Base-by-base conservation (phyloP, 208 protist genomes). In the Trypanosoma lewisi region DNA sequence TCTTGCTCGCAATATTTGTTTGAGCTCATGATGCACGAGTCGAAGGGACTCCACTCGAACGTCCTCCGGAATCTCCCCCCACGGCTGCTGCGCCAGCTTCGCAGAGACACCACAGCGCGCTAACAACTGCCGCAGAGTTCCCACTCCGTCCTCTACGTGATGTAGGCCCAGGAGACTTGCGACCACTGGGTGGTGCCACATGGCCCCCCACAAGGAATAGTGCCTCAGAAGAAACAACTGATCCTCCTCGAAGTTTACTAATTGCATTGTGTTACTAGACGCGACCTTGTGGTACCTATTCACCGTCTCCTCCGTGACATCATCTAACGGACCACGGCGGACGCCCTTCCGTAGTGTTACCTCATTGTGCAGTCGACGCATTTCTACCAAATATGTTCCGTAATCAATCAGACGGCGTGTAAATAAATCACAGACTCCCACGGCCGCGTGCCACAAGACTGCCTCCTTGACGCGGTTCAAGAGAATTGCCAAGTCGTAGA, bases 391-490 rank as follows among this genome's bases (percentile, higher is more conserved):
- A 65, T 95, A 95, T 11, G 75, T 83, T 28, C 74, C 75, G 71
- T 93, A 95, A 67, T 93, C 86, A 47, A 95, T 84, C 14, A 86
- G 74, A 0, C 86, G 78, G 0, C 89, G 82, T 16, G 56, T 57
- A 44, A 91, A 89, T 9, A 95, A 56, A 63, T 95, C 89, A 42
- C 83, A 87, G 34, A 93, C 79, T 1, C 89, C 89, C 0, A 95
- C 67, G 5, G 86, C 86, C 8, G 89, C 86, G 67, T 95, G 84
- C 87, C 89, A 95, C 17, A 95, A 70, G 30, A 87, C 70, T 11
- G 70, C 52, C 28, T 87, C 77, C 54, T 85, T 83, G 2, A 80
- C 79, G 27, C 84, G 76, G 27, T 85, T 78, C 11, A 95, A 63
- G 31, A 90, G 63, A 11, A 89, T 75, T 2, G 86, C 79, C 2